phyloP scores from a whole-genome alignment of 2,329 filamentous ascomycete species.

The Aureobasidium sp. region DNA sequence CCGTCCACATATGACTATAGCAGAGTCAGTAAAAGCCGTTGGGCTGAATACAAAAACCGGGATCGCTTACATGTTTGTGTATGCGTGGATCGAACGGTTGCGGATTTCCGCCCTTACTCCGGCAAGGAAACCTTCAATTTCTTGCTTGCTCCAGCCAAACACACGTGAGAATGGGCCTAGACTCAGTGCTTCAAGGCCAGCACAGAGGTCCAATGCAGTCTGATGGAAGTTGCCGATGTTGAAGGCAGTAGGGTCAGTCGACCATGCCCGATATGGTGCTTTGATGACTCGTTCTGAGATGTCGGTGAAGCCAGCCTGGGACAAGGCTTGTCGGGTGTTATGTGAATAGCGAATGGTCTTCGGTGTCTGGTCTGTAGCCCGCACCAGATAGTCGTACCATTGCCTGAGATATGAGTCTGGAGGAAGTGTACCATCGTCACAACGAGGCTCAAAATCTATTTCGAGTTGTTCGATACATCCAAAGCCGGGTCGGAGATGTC shows the following conservation, averaged over 20 bases:
- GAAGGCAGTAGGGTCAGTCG: constrained; percentile 53
- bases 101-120: constrained; percentile 62
- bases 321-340: constrained; percentile 53
- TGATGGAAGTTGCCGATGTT: constrained; percentile 79
- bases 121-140: constrained; percentile 55
- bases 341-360: constrained; percentile 60
- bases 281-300: constrained; percentile 62
- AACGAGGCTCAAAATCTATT: constrained; percentile 71
- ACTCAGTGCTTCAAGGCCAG: constrained; percentile 58
- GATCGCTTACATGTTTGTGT: constrained; percentile 65
- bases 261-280: constrained; percentile 69
- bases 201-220: constrained; percentile 61
- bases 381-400: constrained; percentile 52
- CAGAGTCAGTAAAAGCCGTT: constrained; percentile 16
- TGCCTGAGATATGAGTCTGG: constrained; percentile 47
- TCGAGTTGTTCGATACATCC: constrained; percentile 83
- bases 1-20: constrained; percentile 41
- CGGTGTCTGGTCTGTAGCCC: constrained; percentile 55
- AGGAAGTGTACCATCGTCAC: constrained; percentile 56
- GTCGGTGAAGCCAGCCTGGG: constrained; percentile 68
- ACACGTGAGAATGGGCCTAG: constrained; percentile 47
- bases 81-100: constrained; percentile 59
- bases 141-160: constrained; percentile 42
- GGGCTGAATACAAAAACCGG: constrained; percentile 20
- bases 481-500: constrained; percentile 65